phyloP scores from a whole-genome alignment of 176 grass and related monocot genomes.

The Rhipidocladum racemiflorum region DNA sequence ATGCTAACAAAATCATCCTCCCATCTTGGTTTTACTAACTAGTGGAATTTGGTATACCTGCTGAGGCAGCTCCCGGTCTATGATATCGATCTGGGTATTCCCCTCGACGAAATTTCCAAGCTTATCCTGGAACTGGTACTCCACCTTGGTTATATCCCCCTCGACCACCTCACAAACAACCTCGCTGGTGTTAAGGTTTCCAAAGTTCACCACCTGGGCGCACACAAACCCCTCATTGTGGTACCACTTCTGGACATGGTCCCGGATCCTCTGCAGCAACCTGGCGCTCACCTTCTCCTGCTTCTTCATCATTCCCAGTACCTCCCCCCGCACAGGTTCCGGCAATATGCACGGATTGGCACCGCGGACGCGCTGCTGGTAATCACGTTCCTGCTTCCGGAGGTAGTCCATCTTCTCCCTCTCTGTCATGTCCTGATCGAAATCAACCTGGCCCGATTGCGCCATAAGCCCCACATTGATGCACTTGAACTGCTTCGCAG shows the following conservation, averaged over 20 bases:
- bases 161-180: conserved; percentile 93
- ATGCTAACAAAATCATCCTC: not conserved
- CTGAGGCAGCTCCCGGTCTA: conserved; percentile 66
- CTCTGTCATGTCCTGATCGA: conserved; percentile 92
- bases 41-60: conserved; percentile 46
- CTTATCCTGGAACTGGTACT: conserved; percentile 93
- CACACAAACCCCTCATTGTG: conserved; percentile 91
- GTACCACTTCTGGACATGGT: conserved; percentile 92
- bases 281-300: conserved; percentile 78
- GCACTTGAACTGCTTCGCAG: conserved; percentile 77
- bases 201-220: conserved; percentile 89
- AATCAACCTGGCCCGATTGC: conserved; percentile 68
- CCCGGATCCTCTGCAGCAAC: conserved; percentile 89
- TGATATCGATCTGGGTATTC: conserved; percentile 72
- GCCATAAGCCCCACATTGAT: conserved; percentile 90
- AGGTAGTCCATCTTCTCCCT: conserved; percentile 94
- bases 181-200: conserved; percentile 86
- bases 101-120: conserved; percentile 85
- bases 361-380: conserved; percentile 62
- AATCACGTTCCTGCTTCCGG: conserved; percentile 83
- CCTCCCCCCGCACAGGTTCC: conserved; percentile 59
- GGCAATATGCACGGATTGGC: conserved; percentile 72
- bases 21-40: not conserved
- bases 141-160: conserved; percentile 81
- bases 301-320: conserved; percentile 71